Percentiles rank a stretch among this genome's conserved stretches.
Conservation (phyloP, 2,329 filamentous ascomycete species). For the Botrytis medusae region DNA sequence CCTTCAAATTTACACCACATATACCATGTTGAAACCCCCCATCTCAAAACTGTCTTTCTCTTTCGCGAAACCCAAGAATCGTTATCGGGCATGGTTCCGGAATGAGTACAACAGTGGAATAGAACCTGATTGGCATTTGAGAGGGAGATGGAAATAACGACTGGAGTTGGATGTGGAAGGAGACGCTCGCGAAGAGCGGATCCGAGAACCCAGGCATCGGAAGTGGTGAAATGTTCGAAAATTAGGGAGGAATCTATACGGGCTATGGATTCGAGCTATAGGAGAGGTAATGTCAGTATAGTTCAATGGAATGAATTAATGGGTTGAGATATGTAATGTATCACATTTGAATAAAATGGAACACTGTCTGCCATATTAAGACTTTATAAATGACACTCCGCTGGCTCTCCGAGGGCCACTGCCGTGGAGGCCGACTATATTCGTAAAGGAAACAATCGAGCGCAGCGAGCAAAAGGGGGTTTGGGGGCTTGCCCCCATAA, state of each 20-base stretch:
- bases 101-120: constrained; percentile 68
- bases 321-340: neutral
- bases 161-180: constrained; percentile 53
- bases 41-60: constrained; percentile 69
- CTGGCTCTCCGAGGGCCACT: constrained; percentile 11
- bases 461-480: constrained; percentile 6
- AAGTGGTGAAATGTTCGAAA: constrained; percentile 54
- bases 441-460: neutral
- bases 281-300: neutral
- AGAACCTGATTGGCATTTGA: constrained; percentile 59
- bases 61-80: constrained; percentile 71
- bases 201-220: constrained; percentile 66
- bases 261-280: constrained; percentile 39
- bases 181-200: constrained; percentile 64
- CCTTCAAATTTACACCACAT: constrained; percentile 66
- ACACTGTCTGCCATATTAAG: neutral
- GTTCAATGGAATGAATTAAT: neutral
- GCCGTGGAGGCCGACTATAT: constrained; percentile 4
- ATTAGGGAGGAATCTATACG: constrained; percentile 37
- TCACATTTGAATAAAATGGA: neutral
- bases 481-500: constrained; percentile 2
- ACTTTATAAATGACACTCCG: constrained; percentile 4
- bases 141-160: constrained; percentile 64
- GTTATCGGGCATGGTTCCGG: constrained; percentile 69
- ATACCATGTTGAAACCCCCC: constrained; percentile 68